Evolutionary conservation across 163 green algal species (phyloP), one percentile per base, ranked within the genome.

Genomic region (Coccomyxa subellipsoidea): DNA sequence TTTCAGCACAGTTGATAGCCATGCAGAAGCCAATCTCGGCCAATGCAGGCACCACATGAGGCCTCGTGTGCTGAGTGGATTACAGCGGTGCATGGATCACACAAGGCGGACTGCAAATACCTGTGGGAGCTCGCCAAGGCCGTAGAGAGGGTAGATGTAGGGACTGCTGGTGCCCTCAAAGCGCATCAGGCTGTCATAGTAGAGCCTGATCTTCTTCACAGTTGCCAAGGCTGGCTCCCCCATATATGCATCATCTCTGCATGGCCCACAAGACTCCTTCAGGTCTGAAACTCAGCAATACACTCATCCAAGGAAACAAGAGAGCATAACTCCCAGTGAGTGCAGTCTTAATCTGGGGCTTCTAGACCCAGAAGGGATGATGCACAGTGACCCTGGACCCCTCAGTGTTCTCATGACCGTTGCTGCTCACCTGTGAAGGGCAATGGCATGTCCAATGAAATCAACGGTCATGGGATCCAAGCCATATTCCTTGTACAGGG

Each of bases 141-240:
- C 97, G 79, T 99, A 99, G 18, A 98, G 89, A 0, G 97, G 97
- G 92, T 99, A 99, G 81, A 99, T 98, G 91, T 99, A 99, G 27
- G 97, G 97, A 0, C 92, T 96, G 23, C 87, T 92, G 34, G 95
- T 91, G 54, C 92, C 95, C 39, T 96, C 92, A 89, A 98, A 99
- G 37, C 96, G 91, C 80, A 92, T 92, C 73, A 99, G 89, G 34
- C 91, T 97, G 27, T 99, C 95, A 83, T 98, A 92, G 91, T 99
- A 99, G 66, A 99, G 94, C 92, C 98, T 96, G 78, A 98, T 93
- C 82, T 93, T 95, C 38, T 89, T 47, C 31, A 98, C 95, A 3
- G 95, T 98, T 47, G 89, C 81, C 75, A 95, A 78, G 0, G 88
- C 91, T n/a, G 89, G 89, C 81, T 89, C 66, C 36, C 73, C 76